These are phyloP conservation scores for Candida boidinii DNA, from an alignment of 805 yeast species.

Conservation along the genomic window DNA sequence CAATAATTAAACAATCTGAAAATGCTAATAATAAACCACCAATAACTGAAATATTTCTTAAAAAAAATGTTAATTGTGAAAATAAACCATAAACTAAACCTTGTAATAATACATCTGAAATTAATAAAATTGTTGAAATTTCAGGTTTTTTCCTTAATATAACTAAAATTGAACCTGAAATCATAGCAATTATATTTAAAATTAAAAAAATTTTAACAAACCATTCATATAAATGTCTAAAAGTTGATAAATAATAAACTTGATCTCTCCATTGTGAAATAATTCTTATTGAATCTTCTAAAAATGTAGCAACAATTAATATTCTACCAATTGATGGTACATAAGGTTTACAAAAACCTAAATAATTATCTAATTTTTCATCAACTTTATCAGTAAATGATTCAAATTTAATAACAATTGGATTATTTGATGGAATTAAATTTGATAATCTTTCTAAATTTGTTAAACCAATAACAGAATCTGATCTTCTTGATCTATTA, in stretches of 20 bases:
- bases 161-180: slow-evolving; percentile 61
- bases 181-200: slow-evolving; percentile 60
- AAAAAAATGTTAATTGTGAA: slow-evolving; percentile 70
- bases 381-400: slow-evolving; percentile 45
- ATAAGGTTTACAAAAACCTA: slow-evolving; percentile 52
- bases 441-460: slow-evolving; percentile 17
- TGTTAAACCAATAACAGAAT: background rate
- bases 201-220: slow-evolving; percentile 66
- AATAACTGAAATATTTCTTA: slow-evolving; percentile 81
- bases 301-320: slow-evolving; percentile 87
- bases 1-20: slow-evolving; percentile 77
- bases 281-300: slow-evolving; percentile 83
- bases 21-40: slow-evolving; percentile 88
- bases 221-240: slow-evolving; percentile 71
- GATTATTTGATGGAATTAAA: slow-evolving; percentile 23
- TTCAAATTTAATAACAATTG: slow-evolving; percentile 35
- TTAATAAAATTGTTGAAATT: slow-evolving; percentile 61
- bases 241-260: slow-evolving; percentile 71
- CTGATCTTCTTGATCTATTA: too few relatives aligned
- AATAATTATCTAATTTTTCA: slow-evolving; percentile 40
- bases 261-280: slow-evolving; percentile 87
- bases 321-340: slow-evolving; percentile 86
- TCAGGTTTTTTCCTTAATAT: slow-evolving; percentile 60
- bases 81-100: slow-evolving; percentile 84
- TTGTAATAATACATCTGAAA: slow-evolving; percentile 69